Conservation (phyloP, 2,329 filamentous ascomycete genomes). For the Arthrobotrys conoides region DNA sequence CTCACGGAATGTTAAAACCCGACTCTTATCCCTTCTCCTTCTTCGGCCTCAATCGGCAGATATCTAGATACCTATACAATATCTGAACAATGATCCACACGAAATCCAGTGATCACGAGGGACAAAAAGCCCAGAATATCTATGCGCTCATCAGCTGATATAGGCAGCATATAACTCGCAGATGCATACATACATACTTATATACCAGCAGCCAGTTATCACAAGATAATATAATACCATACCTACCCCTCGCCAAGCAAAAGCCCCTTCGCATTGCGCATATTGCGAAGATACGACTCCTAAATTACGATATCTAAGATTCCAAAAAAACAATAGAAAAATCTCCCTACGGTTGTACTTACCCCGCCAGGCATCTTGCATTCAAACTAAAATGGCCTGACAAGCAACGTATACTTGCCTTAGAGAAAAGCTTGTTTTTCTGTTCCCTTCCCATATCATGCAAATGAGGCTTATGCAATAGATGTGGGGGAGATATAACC, state of each 20-base stretch:
- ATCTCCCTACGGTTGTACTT: slow-evolving; percentile 27
- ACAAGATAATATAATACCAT: background rate
- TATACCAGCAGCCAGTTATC: too few relatives aligned
- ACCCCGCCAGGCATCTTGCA: slow-evolving; percentile 16
- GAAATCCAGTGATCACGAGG: slow-evolving; percentile 2
- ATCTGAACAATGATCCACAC: background rate
- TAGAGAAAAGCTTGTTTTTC: slow-evolving; percentile 34
- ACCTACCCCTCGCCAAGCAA: too few relatives aligned
- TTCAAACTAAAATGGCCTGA: slow-evolving; percentile 22
- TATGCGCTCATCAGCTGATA: slow-evolving; percentile 30
- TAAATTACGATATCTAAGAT: too few relatives aligned
- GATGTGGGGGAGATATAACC: slow-evolving; percentile 8
- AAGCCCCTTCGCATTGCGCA: background rate
- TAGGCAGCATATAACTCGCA: slow-evolving; percentile 5
- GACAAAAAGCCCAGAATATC: background rate
- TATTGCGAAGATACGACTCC: background rate
- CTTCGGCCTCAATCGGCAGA: background rate
- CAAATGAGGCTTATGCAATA: slow-evolving; percentile 7
- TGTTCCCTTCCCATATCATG: background rate
- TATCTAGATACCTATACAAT: too few relatives aligned
- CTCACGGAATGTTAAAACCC: background rate
- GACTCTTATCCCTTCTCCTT: background rate
- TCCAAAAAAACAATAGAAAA: too few relatives aligned
- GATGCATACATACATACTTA: background rate
- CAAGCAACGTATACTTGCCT: slow-evolving; percentile 30